Conservation (phyloP, 148 eudicot genomes). For the Limonium bicolor region DNA sequence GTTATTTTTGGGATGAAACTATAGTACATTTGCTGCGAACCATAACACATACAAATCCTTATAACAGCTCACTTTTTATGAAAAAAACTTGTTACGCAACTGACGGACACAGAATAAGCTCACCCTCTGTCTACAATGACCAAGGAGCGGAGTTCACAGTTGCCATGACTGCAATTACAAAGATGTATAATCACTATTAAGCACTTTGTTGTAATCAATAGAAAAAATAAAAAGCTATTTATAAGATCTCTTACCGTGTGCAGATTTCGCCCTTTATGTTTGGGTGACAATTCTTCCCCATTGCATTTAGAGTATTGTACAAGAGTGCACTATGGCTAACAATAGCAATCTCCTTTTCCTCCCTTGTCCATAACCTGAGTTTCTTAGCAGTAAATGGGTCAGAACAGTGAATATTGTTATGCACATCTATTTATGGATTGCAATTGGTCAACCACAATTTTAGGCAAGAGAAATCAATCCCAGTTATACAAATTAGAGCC, state of each 20-base stretch:
- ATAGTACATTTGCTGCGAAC: neutral
- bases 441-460: too few relatives aligned
- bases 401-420: too few relatives aligned
- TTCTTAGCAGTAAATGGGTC: too few relatives aligned
- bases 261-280: constrained; percentile 41
- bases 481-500: too few relatives aligned
- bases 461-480: too few relatives aligned
- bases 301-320: constrained; percentile 34
- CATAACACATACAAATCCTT: too few relatives aligned
- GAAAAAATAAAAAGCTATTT: too few relatives aligned
- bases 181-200: neutral
- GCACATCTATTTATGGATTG: too few relatives aligned
- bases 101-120: too few relatives aligned
- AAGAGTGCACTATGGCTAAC: constrained; percentile 75
- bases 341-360: constrained; percentile 82
- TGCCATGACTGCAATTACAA: constrained; percentile 29
- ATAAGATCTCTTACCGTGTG: constrained; percentile 67
- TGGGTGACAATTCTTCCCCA: constrained; percentile 79
- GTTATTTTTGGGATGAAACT: neutral
- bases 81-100: too few relatives aligned
- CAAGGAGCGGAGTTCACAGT: constrained; percentile 52
- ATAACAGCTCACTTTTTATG: too few relatives aligned
- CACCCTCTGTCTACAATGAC: constrained; percentile 51
- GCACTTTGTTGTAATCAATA: too few relatives aligned
- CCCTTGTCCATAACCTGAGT: constrained; percentile 80